phyloP scores from a whole-genome alignment of 2,329 filamentous ascomycete genomes.

The Sarocladium kiliense region DNA sequence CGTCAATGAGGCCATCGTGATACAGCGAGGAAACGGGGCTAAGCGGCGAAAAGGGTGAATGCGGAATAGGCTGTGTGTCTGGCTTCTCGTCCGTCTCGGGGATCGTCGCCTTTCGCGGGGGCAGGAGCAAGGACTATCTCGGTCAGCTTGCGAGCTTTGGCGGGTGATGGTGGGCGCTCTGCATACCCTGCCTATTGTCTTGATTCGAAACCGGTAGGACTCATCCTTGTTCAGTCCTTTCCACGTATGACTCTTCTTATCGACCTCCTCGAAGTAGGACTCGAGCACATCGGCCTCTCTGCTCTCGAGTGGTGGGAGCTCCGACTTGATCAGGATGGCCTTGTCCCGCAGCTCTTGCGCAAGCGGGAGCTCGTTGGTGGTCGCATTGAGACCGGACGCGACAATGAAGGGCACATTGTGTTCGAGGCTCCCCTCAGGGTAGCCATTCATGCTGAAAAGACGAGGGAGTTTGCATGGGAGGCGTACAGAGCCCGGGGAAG shows the following conservation, averaged over 20 bases:
- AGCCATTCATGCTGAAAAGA: conserved; percentile 64
- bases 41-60: conserved; percentile 88
- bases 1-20: conserved; percentile 81
- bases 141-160: conserved; percentile 18
- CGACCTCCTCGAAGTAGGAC: conserved; percentile 59
- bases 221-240: conserved; percentile 49
- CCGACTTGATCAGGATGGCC: conserved; percentile 62
- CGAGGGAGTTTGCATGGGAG: neutral
- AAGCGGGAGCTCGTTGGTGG: conserved; percentile 33
- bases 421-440: conserved; percentile 71
- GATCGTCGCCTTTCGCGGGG: conserved; percentile 51
- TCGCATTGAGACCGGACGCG: conserved; percentile 64
- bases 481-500: neutral
- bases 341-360: conserved; percentile 51
- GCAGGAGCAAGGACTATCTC: conserved; percentile 47
- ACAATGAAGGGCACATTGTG: conserved; percentile 84
- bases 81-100: conserved; percentile 46
- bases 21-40: conserved; percentile 79
- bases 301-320: conserved; percentile 61
- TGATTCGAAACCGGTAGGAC: conserved; percentile 62
- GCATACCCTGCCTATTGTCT: conserved; percentile 74
- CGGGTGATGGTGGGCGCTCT: conserved; percentile 8
- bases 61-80: conserved; percentile 53
- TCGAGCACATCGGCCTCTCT: conserved; percentile 61
- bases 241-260: conserved; percentile 64